Evolutionary conservation across 495 filamentous ascomycete species (phyloP).

Genomic region (Aspergillus bridgeri): DNA sequence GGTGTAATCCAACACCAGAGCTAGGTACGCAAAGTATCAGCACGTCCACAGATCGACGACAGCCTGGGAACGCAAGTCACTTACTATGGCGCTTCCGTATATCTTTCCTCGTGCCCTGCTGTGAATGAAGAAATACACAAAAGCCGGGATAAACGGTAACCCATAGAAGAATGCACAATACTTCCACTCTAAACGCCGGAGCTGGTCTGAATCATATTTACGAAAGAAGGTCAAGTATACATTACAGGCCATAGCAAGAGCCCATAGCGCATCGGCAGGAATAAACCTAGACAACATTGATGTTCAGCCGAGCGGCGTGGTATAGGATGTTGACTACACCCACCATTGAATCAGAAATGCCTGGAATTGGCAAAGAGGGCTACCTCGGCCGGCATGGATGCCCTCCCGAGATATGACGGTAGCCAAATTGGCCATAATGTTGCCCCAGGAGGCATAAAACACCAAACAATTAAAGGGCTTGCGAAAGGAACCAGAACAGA

Average conservation of each 20-base stretch:
- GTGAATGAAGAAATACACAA: slow-evolving; percentile 64
- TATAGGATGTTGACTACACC: neutral
- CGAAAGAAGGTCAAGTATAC: slow-evolving; percentile 84
- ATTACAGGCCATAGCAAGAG: slow-evolving; percentile 82
- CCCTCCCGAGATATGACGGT: slow-evolving; percentile 68
- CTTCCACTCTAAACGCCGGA: slow-evolving; percentile 67
- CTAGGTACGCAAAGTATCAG: slow-evolving; percentile 43
- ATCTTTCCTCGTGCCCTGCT: slow-evolving; percentile 47
- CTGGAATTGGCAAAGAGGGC: slow-evolving; percentile 69
- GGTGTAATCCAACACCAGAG: slow-evolving; percentile 81
- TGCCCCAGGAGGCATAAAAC: slow-evolving; percentile 83
- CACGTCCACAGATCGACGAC: neutral
- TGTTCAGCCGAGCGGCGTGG: neutral
- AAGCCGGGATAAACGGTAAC: slow-evolving; percentile 65
- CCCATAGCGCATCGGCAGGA: slow-evolving; percentile 76
- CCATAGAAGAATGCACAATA: slow-evolving; percentile 76
- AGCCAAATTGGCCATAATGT: slow-evolving; percentile 75
- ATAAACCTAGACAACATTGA: slow-evolving; percentile 52
- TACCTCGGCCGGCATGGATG: slow-evolving; percentile 37
- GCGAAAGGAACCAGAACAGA: slow-evolving; percentile 42
- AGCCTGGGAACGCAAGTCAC: slow-evolving; percentile 5
- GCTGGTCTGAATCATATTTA: slow-evolving; percentile 63
- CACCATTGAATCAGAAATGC: slow-evolving; percentile 74
- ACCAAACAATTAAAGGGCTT: slow-evolving; percentile 89
- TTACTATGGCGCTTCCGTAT: slow-evolving; percentile 71